Evolutionary conservation across 495 filamentous ascomycete species (phyloP), one percentile per base, ranked within the genome.

Genomic region (Penicillium malachiteum): DNA sequence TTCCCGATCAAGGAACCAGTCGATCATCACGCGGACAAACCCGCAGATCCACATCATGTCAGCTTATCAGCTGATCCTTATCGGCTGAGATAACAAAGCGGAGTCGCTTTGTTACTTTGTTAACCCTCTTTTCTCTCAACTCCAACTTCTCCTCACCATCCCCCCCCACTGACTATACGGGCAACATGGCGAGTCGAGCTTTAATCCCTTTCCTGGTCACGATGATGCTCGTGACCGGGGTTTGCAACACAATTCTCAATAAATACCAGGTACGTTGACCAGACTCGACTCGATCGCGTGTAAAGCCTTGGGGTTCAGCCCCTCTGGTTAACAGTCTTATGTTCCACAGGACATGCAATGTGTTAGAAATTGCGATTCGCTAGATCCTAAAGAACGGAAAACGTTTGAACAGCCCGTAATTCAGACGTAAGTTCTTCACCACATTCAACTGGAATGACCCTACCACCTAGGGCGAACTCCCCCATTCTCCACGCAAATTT

Each of bases 161-260:
- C 34, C 14, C n/a, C 12, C 17, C 39, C 16, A 10, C 34, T n/a
- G n/a, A n/a, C n/a, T 34, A 44, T 31, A 46, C 16, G 41, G 52
- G 45, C 60, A 68, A 43, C 49, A 86, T 87, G 83, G 77, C 71
- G 39, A 75, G 65, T 52, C 83, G 81, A 63, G 83, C 85, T 8
- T 58, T 87, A 32, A 84, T 96, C 59, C 91, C 90, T 6, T 81
- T 96, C 60, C 79, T 96, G 57, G 89, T 97, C 65, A 86, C 80
- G 56, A 94, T 96, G 90, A 96, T 97, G 92, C 79, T 97, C 65
- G 64, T 86, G 64, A 90, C 87, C 31, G 94, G 94, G 39, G 92
- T 97, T 46, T 96, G 91, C 80, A 98, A 98, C 66, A 98, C 94
- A 3, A 84, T 98, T 52, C 78, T 98, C 63, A 96, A 94, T 60